Conservation (phyloP, 305 asterid species). For the Fraxinus latifolia region DNA sequence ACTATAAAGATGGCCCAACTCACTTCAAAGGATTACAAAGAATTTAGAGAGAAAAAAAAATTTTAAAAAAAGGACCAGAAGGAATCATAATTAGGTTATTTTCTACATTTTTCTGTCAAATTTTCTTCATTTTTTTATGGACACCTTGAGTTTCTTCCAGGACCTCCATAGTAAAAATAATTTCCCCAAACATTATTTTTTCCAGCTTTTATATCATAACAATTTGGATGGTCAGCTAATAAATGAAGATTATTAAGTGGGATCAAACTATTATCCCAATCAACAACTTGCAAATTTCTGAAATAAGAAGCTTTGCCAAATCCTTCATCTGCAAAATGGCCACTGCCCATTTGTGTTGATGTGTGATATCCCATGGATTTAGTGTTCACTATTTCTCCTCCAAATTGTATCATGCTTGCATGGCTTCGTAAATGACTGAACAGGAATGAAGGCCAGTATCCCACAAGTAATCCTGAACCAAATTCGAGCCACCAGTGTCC, state of each 20-base stretch:
- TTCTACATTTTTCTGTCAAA: constrained; percentile 32
- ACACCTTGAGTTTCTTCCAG: constrained; percentile 77
- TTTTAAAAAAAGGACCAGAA: neutral
- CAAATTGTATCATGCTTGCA: constrained; percentile 92
- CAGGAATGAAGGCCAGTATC: constrained; percentile 82
- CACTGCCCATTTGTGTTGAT: constrained; percentile 93
- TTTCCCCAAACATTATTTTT: constrained; percentile 84
- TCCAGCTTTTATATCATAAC: constrained; percentile 83
- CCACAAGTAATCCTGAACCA: constrained; percentile 73
- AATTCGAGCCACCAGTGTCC: constrained; percentile 98
- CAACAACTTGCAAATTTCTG: constrained; percentile 80
- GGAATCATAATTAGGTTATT: constrained; percentile 13
- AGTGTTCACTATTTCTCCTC: constrained; percentile 82
- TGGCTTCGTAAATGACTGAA: constrained; percentile 68
- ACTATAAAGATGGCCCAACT: constrained; percentile 30
- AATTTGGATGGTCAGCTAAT: constrained; percentile 84
- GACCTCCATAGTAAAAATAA: constrained; percentile 91
- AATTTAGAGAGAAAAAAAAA: constrained; percentile 11
- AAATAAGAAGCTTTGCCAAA: constrained; percentile 81
- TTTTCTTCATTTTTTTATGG: constrained; percentile 28
- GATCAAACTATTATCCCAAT: constrained; percentile 83
- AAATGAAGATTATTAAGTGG: constrained; percentile 73
- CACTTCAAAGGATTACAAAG: constrained; percentile 10
- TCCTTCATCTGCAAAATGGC: constrained; percentile 87
- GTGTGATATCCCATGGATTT: constrained; percentile 76